phyloP scores from a whole-genome alignment of 768 basidiomycete species.

The Lentinula edodes region DNA sequence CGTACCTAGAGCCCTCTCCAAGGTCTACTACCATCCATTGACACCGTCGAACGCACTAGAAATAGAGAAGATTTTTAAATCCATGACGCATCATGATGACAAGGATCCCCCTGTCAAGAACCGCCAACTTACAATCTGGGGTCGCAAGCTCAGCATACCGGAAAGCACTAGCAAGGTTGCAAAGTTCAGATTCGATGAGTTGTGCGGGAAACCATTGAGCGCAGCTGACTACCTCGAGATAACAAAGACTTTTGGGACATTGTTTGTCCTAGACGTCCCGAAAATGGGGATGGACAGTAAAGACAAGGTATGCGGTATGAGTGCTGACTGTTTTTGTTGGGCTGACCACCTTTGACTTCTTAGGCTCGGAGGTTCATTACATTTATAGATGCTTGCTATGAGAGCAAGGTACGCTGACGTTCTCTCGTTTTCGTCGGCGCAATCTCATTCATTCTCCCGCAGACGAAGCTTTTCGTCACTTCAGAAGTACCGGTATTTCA shows the following conservation, averaged over 20 bases:
- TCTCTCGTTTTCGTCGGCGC: background rate
- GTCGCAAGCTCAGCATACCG: slow-evolving; percentile 73
- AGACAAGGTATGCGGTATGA: slow-evolving; percentile 57
- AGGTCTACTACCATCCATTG: slow-evolving; percentile 88
- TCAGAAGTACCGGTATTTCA: slow-evolving; percentile 90
- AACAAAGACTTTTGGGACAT: slow-evolving; percentile 78
- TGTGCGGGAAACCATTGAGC: slow-evolving; percentile 86
- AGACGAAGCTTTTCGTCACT: slow-evolving; percentile 89
- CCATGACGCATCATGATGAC: slow-evolving; percentile 50
- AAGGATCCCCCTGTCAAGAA: slow-evolving; percentile 53
- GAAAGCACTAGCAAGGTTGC: slow-evolving; percentile 78
- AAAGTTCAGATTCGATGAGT: slow-evolving; percentile 76
- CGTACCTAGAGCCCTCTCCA: slow-evolving; percentile 86
- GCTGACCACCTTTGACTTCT: background rate
- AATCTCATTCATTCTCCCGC: background rate
- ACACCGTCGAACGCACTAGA: slow-evolving; percentile 59
- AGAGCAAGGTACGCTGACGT: slow-evolving; percentile 59
- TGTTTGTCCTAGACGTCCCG: slow-evolving; percentile 84
- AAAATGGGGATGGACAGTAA: slow-evolving; percentile 85
- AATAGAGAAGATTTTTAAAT: slow-evolving; percentile 78
- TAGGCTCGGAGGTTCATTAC: slow-evolving; percentile 95
- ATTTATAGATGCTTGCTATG: slow-evolving; percentile 95
- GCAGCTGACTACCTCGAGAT: slow-evolving; percentile 97
- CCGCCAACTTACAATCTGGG: slow-evolving; percentile 82
- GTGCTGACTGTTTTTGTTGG: background rate